Evolutionary conservation across 164 flowering plant genomes (phyloP).

Genomic region (Umbellularia californica): DNA sequence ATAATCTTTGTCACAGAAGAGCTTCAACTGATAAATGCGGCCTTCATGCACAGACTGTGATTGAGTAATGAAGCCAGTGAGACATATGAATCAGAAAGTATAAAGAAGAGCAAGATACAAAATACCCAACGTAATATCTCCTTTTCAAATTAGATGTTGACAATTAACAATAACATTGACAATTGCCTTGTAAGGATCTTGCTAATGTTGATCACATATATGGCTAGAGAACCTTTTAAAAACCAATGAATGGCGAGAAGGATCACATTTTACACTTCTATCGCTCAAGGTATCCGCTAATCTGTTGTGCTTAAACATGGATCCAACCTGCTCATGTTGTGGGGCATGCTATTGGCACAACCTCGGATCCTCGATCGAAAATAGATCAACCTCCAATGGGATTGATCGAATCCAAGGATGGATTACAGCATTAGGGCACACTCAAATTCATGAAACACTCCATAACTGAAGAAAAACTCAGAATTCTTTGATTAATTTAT

Average conservation of each 20-base stretch:
- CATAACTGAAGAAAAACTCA: no score
- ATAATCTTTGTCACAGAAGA: slow-evolving; percentile 95
- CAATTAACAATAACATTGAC: not conserved
- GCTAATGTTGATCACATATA: not conserved
- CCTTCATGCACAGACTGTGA: slow-evolving; percentile 96
- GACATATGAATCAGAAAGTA: not conserved
- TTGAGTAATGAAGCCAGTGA: not conserved
- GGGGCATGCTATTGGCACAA: no score
- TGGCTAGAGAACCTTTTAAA: not conserved
- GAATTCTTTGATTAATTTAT: no score
- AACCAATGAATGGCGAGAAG: not conserved
- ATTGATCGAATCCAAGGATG: no score
- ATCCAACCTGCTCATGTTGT: no score
- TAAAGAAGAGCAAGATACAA: not conserved
- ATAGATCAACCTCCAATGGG: no score
- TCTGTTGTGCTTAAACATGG: no score
- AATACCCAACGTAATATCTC: not conserved
- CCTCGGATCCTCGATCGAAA: no score
- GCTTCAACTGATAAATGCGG: slow-evolving; percentile 93
- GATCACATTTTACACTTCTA: no score
- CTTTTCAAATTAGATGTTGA: not conserved
- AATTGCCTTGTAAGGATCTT: not conserved
- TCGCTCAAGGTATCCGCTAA: no score
- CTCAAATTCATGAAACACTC: no score
- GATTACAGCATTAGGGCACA: no score